Evolutionary conservation across 192 early-diverging fungal species (phyloP), one percentile per base, ranked within the genome.

Genomic region (Rhizophagus prolifer): DNA sequence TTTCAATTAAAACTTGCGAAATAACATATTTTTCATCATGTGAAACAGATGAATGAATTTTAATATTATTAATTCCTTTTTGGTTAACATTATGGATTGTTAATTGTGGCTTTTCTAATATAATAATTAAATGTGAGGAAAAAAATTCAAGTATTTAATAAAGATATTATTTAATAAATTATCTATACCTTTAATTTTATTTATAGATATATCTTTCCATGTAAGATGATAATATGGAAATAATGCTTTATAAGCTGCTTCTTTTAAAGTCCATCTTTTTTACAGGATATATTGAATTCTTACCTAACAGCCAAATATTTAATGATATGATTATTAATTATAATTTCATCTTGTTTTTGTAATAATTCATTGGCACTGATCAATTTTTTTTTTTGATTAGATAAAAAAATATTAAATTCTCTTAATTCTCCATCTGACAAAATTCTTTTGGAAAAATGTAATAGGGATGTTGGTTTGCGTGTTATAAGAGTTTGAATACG

Each of bases 1-100:
- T 36, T 75, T 94, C 91, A 23, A 93, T 82, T 21, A 93, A 46
- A 16, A 92, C 91, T 73, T 90, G 85, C 6, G 91, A 90, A 41
- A 91, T 84, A 13, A 87, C 82, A 82, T 92, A 93, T 44, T 93
- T 91, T 13, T 91, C 91, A 81, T 94, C 93, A 79, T 94, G 93
- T n/a, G 91, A 89, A n/a, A 93, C 81, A 8, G 88, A 87, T 5
- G 87, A 74, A 79, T 92, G 90, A 21, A 85, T 54, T 30, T 77
- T 81, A 14, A 74, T 74, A 5, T 82, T 83, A 1, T 79, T 79
- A 72, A 81, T 80, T 61, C 64, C 58, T 10, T 71, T 72, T 44
- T 82, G 80, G 34, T 87, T 76, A 0, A 12, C 10, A 44, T 44
- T 44, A 44, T 76, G 30, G 36, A 88, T 82, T 5, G 50, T 26